phyloP scores from a whole-genome alignment of 1,284 basidiomycete genomes.

The Mycosarcoma mackinlayi region DNA sequence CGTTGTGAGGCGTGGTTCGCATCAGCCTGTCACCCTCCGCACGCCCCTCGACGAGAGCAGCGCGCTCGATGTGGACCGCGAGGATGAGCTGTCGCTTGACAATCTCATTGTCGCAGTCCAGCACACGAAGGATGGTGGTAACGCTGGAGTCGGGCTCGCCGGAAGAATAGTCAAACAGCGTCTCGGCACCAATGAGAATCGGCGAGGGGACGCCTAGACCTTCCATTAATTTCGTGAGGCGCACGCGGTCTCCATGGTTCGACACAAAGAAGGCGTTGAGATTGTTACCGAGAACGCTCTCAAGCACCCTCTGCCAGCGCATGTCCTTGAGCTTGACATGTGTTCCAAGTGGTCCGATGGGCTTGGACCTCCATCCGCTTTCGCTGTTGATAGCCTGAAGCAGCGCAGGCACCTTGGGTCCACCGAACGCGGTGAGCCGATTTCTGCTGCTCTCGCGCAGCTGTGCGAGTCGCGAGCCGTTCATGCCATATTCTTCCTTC shows the following conservation, averaged over 20 bases:
- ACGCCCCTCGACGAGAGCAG: slow-evolving; percentile 73
- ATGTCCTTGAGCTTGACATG: slow-evolving; percentile 83
- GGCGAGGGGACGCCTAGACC: slow-evolving; percentile 30
- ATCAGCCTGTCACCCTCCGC: slow-evolving; percentile 62
- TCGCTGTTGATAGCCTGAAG: slow-evolving; percentile 72
- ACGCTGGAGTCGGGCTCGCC: slow-evolving; percentile 74
- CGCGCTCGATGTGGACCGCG: slow-evolving; percentile 77
- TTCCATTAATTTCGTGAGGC: slow-evolving; percentile 69
- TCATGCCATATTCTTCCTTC: slow-evolving; percentile 17
- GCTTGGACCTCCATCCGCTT: slow-evolving; percentile 59
- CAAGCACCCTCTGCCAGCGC: slow-evolving; percentile 77
- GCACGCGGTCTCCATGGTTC: slow-evolving; percentile 76
- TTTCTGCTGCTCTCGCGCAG: slow-evolving; percentile 37
- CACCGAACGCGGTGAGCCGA: slow-evolving; percentile 58
- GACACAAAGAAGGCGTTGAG: slow-evolving; percentile 84
- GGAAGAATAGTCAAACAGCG: slow-evolving; percentile 62
- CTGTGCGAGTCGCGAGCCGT: slow-evolving; percentile 13
- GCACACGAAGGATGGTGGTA: slow-evolving; percentile 83
- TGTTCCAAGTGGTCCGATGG: slow-evolving; percentile 79
- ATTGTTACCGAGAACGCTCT: slow-evolving; percentile 74
- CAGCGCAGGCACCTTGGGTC: slow-evolving; percentile 53
- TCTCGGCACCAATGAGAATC: slow-evolving; percentile 71
- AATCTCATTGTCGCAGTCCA: slow-evolving; percentile 81
- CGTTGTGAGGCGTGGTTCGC: slow-evolving; percentile 61
- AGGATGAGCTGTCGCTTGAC: slow-evolving; percentile 87